Evolutionary conservation across 1,284 basidiomycete genomes (phyloP), one percentile per base, ranked within the genome.

Genomic region (Phellopilus nigrolimitatus): DNA sequence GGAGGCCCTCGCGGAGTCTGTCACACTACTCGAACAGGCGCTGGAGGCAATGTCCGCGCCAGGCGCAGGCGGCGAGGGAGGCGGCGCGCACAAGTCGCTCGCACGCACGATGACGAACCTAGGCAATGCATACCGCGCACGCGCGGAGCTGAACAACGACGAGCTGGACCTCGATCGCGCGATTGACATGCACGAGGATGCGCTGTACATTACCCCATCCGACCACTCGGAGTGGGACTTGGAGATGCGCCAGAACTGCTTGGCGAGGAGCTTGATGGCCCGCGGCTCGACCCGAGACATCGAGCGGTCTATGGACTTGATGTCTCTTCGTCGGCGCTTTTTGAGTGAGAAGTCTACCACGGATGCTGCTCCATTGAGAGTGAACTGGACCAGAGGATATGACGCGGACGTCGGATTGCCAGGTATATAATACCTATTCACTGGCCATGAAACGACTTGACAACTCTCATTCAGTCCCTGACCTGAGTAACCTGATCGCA

Each of bases 51-150:
- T 54, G 28, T 48, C 50, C 22, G 22, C 41, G 7, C 15, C 22
- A 9, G 22, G 27, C 24, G 17, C 42, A 25, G 24, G 34, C 19
- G 12, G 10, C n/a, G 37, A 13, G 6, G 37, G 17, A 28, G 28
- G 22, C 28, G 25, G 33, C 25, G 22, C 31, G 22, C 31, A 43
- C 31, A n/a, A 38, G 2, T 27, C 33, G 17, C 44, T 53, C 19
- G 33, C 52, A 7, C 52, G 52, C 10, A 47, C 52, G 9, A 48
- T 50, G 17, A 41, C 44, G 19, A 54, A 54, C 30, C 52, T 54
- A 15, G 52, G 52, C 38, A 49, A 54, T 19, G 52, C 47, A 3
- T 54, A 44, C 21, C 39, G 47, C 27, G 39, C 39, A 17, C 33
- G 41, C 3, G 42, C 47, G 4, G 47, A 54, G 13, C 21, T 43